Evolutionary conservation across 805 yeast species (phyloP).

Genomic region (Ogataea neopini): DNA sequence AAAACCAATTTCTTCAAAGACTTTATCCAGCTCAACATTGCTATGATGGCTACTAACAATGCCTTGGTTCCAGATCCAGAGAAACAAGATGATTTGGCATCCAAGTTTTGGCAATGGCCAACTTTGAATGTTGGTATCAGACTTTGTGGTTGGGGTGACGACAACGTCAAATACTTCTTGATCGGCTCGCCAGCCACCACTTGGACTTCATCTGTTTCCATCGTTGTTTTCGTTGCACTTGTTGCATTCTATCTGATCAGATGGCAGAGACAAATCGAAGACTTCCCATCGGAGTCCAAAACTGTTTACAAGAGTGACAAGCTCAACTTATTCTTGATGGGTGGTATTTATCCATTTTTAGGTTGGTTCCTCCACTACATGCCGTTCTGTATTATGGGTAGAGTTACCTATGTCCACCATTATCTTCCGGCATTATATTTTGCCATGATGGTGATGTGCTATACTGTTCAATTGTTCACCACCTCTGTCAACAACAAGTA

Average conservation of each 20-base stretch:
- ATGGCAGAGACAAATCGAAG: slow-evolving; percentile 81
- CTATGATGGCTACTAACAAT: slow-evolving; percentile 86
- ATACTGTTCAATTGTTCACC: slow-evolving; percentile 48
- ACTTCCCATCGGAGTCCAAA: slow-evolving; percentile 46
- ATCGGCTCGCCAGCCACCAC: slow-evolving; percentile 80
- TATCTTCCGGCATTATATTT: slow-evolving; percentile 94
- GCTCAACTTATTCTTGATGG: slow-evolving; percentile 45
- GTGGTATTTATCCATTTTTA: slow-evolving; percentile 80
- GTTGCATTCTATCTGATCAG: slow-evolving; percentile 54
- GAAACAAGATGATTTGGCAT: slow-evolving; percentile 68
- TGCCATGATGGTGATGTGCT: slow-evolving; percentile 78
- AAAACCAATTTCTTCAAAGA: slow-evolving; percentile 76
- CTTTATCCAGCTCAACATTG: slow-evolving; percentile 71
- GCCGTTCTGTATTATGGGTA: slow-evolving; percentile 91
- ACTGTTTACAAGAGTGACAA: slow-evolving; percentile 18
- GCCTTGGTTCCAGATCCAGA: slow-evolving; percentile 79
- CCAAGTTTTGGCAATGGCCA: slow-evolving; percentile 89
- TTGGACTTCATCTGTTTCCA: slow-evolving; percentile 67
- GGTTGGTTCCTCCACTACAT: slow-evolving; percentile 89
- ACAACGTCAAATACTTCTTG: slow-evolving; percentile 60
- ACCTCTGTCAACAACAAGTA: slow-evolving; percentile 23
- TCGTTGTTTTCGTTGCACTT: slow-evolving; percentile 51
- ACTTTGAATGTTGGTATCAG: slow-evolving; percentile 73
- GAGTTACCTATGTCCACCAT: slow-evolving; percentile 96
- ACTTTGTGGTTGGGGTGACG: slow-evolving; percentile 70